Evolutionary conservation across 2,329 filamentous ascomycete genomes (phyloP), one percentile per base, ranked within the genome.

Genomic region (Dactylellina drechsleri): DNA sequence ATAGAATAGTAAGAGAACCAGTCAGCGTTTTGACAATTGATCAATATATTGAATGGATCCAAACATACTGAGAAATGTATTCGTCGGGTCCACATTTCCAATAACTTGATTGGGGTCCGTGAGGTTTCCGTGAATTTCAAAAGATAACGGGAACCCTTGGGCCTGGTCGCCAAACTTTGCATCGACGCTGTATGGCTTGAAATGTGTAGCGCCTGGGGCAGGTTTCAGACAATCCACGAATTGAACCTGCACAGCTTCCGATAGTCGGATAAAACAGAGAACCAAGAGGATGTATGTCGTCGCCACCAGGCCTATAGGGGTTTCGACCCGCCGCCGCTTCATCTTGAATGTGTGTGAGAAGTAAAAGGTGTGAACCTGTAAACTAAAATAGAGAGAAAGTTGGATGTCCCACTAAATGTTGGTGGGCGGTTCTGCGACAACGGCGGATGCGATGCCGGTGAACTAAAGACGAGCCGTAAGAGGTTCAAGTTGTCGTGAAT

Each of bases 101-200:
- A 74, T 74, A 5, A 61, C 40, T 26, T 74, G 70, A 3, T 52
- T 62, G 6, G 64, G 64, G 8, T 40, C 52, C 28, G 70, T 74
- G 47, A 67, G 62, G 28, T 74, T 74, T 7, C 70, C 70, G 26
- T 64, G 70, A 28, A 74, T 52, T 16, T 74, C 70, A 36, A 74
- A 58, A 2, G 43, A 49, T 13, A 74, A 47, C 28, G 70, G 50
- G 40, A 67, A 74, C 4, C 70, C 70, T 31, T 74, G 56, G n/a
- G 23, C 50, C 20, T 66, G 43, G 31, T 56, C 52, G 26, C 70
- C 70, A 49, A 70, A 70, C 58, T 76, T 76, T 16, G 72, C 72
- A 70, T 76, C 72, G 28, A 76, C 72, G 26, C 49, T 66, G 54
- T 40, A 70, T 4, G 72, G 72, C 16, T 52, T 62, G 54, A 76